Base-by-base conservation (phyloP, 352 stramenopile species). In the Pythium aphanidermatum region DNA sequence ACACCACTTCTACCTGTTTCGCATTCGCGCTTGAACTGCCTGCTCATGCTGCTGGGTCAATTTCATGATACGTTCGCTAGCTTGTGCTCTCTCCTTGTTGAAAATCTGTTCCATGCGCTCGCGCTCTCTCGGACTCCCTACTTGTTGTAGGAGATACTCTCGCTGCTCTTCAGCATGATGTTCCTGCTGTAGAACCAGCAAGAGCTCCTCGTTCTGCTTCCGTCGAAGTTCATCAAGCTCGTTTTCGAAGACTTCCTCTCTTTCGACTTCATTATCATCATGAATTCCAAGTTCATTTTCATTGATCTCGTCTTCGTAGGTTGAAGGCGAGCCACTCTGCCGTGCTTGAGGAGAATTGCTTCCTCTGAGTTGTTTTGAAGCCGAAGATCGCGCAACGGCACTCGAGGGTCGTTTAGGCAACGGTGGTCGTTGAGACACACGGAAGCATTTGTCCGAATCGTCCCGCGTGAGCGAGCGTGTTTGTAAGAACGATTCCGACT, bases 11-110 rank as follows among this genome's bases (percentile, higher is more conserved):
- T 46, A 51, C 10, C 33, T n/a, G 25, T 36, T 61, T 38, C 26
- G 41, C 55, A 42, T 74, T 28, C 69, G 68, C 9, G 42, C 44
- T 2, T 60, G 61, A 12, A 92, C 49, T 12, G 61, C 63, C 7
- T 74, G 49, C 31, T 94, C 83, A 43, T 92, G 79, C 12, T 66
- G 58, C 29, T 87, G 57, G 1, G 78, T 94, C 10, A 94, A 46
- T 25, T 68, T 58, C 78, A 90, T 83, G 50, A 92, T 94, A 1
- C 78, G 77, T 38, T 92, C 80, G 53, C 83, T 94, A 3, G 75
- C 78, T 16, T 74, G 59, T 7, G 66, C 65, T 29, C 83, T 68
- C 36, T 94, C 80, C 37, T 69, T 68, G 42, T 71, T 65, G 38
- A 90, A 94, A 19, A 86, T 71, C 34, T 66, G 46, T 46, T 92